A percentile compares a stretch with the other conserved stretches of the same genome.
phyloP scores from a whole-genome alignment of 495 filamentous ascomycete species.

The Chaetomium tenue region DNA sequence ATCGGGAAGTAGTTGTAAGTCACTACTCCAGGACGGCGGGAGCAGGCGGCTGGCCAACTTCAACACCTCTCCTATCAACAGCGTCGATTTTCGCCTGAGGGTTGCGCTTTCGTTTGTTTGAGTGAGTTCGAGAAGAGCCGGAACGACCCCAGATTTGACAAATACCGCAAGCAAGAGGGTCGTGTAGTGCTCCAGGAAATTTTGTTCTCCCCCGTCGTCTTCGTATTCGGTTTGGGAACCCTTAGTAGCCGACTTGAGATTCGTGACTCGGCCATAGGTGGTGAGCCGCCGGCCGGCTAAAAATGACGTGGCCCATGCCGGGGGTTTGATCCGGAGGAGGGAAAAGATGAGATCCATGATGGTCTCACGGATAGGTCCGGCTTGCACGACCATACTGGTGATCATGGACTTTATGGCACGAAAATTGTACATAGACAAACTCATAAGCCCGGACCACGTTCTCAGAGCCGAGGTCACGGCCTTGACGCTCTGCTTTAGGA shows the following conservation, averaged over 20 bases:
- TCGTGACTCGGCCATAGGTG: constrained; percentile 89
- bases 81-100: constrained; percentile 81
- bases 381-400: constrained; percentile 71
- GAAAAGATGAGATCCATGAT: constrained; percentile 88
- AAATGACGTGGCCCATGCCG: constrained; percentile 94
- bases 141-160: constrained; percentile 75
- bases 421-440: constrained; percentile 79
- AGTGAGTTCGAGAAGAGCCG: constrained; percentile 70
- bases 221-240: constrained; percentile 56
- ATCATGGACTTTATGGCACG: constrained; percentile 78
- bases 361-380: constrained; percentile 62
- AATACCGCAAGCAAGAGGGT: constrained; percentile 84
- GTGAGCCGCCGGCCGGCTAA: constrained; percentile 89
- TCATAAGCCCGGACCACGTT: constrained; percentile 89
- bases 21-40: constrained; percentile 71
- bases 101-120: constrained; percentile 70
- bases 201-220: constrained; percentile 67
- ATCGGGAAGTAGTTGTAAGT: constrained; percentile 80
- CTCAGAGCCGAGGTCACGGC: constrained; percentile 84
- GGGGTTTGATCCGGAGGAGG: constrained; percentile 87
- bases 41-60: constrained; percentile 84
- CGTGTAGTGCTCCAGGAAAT: constrained; percentile 89
- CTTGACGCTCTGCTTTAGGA: constrained; percentile 78
- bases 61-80: constrained; percentile 85
- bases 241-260: constrained; percentile 61